Evolutionary conservation across 176 grass and related monocot species (phyloP), one percentile per base, ranked within the genome.

Genomic region (Canna indica): DNA sequence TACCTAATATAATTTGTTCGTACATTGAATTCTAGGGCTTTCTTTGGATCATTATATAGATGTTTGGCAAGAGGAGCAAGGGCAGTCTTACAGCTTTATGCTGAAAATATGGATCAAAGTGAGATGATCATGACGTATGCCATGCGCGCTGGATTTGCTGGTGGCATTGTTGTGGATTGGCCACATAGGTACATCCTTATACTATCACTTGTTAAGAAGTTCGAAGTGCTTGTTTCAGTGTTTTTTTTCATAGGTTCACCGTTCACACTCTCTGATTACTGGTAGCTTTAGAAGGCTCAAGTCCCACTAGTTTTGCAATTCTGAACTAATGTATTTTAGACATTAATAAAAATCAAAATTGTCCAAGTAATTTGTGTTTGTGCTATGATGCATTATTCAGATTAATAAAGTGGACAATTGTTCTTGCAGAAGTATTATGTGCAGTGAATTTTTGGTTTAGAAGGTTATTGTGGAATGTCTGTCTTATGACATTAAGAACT

Each of bases 11-110:
- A 39, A 39, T 5, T 33, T 5, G 12, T 47, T 17, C 20, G 28
- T 71, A 38, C 35, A 39, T 16, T 66, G 63, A 5, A 74, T 84
- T 83, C 42, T 79, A 97, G 93, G 86, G 88, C 88, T 76, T 97
- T 97, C 83, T 97, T 97, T 85, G 88, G 86, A 66, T 90, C 93
- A 11, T 79, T 97, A 50, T 97, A 97, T 91, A 89, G 76, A 90
- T 97, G 88, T 80, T 35, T 97, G 75, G 86, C 88, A 31, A 97
- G 88, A 76, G 93, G 93, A 26, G 93, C 93, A 75, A 83, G 88
- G 79, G 93, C 86, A n/a, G 93, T 97, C 48, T 81, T 97, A 67
- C 93, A 97, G 34, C 76, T 97, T 69, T 97, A 97, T 67, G 88
- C 93, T 85, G 88, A 97, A 63, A 97, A 92, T 56, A 88, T 91